A percentile compares a stretch with the other conserved stretches of the same genome.
phyloP scores from a whole-genome alignment of 176 grass and related monocot genomes.

The Melocanna baccifera region DNA sequence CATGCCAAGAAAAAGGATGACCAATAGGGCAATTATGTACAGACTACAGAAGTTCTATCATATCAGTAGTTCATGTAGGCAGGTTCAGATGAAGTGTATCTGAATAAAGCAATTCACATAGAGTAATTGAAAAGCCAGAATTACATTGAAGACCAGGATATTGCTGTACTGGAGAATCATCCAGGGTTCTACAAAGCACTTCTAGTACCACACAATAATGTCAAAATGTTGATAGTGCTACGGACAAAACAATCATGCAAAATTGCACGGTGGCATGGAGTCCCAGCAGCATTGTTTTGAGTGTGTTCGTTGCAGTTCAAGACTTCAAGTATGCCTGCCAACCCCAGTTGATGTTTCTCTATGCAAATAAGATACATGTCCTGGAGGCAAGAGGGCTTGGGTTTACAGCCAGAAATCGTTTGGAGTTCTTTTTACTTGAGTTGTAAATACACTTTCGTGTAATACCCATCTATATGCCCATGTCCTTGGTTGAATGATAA shows the following conservation, averaged over 20 bases:
- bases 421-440: too few species aligned
- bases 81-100: background rate
- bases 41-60: background rate
- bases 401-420: background rate
- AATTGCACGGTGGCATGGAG: background rate
- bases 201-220: background rate
- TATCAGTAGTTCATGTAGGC: background rate
- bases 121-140: background rate
- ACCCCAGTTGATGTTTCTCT: background rate
- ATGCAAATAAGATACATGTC: constrained; percentile 3
- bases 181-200: constrained; percentile 4
- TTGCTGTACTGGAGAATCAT: background rate
- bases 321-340: background rate
- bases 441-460: too few species aligned
- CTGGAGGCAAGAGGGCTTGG: background rate
- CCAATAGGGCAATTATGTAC: background rate
- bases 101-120: background rate
- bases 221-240: background rate
- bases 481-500: too few species aligned
- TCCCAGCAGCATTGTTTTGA: background rate
- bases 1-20: constrained; percentile 4
- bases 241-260: background rate
- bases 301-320: background rate
- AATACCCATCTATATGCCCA: too few species aligned
- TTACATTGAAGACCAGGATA: background rate